Evolutionary conservation across 495 filamentous ascomycete genomes (phyloP), one percentile per base, ranked within the genome.

Genomic region (Penicillium waksmanii): DNA sequence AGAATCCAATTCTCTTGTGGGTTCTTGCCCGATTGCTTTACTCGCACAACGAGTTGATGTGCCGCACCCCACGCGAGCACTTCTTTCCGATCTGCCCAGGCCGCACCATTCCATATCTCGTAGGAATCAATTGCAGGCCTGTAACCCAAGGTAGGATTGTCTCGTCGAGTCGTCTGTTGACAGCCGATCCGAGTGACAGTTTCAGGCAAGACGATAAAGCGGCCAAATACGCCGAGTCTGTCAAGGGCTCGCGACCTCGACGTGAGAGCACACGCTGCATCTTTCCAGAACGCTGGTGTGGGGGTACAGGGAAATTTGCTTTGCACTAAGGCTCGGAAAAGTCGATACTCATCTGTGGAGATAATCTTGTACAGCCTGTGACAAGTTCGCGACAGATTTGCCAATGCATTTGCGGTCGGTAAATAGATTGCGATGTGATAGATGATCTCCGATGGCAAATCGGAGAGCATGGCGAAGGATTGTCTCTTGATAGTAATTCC

Each of bases 401-500:
- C 63, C 55, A 90, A 50, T 43, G 70, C 71, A 57, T 65, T 78
- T n/a, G 79, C 81, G 15, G 78, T 80, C 3, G 83, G 80, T 6
- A 89, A 69, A 64, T 84, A 73, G 53, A 67, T 61, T 44, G 78
- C 71, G 46, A 90, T 81, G 1, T 85, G 74, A 42, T 77, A 80
- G 8, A 89, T 77, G 11, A 89, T 80, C 68, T 89, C 87, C 9
- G 81, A 73, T 3, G 87, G 87, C 27, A 90, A 77, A n/a, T 77
- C 69, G 31, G 73, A 62, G 36, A 88, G 77, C 71, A 76, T 77
- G 12, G 53, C 65, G 58, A 18, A 58, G 23, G 8, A 18, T 12
- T 44, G n/a, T 19, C 6, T 44, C n/a, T 17, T 18, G 42, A 10
- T 3, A 13, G 7, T 27, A 31, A 2, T n/a, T 48, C 25, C 25